Conservation (phyloP, 208 protist genomes). For the Trypanosoma mega region DNA sequence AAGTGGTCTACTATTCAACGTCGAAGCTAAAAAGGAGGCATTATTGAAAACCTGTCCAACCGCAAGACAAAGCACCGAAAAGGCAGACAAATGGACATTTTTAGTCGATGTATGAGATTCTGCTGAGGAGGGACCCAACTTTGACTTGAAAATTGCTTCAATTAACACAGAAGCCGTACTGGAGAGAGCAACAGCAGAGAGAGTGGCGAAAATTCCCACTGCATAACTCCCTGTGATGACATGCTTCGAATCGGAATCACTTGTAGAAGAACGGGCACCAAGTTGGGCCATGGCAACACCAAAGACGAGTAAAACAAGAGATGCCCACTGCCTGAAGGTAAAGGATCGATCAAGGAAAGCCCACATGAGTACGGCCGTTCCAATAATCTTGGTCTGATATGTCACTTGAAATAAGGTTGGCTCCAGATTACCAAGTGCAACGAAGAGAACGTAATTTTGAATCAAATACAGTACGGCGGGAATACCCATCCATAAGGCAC, state of each 20-base stretch:
- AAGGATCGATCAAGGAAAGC: slow-evolving; percentile 31
- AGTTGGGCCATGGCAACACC: slow-evolving; percentile 50
- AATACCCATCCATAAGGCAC: slow-evolving; percentile 38
- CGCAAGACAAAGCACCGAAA: slow-evolving; percentile 27
- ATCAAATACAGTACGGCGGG: slow-evolving; percentile 55
- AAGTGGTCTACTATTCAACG: not conserved
- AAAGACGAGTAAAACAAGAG: slow-evolving; percentile 37
- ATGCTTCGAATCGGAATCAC: not conserved
- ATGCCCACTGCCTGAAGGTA: slow-evolving; percentile 41
- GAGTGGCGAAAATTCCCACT: slow-evolving; percentile 35
- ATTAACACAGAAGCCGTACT: slow-evolving; percentile 56
- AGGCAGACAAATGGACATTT: slow-evolving; percentile 22
- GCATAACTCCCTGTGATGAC: slow-evolving; percentile 2
- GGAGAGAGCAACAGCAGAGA: slow-evolving; percentile 36
- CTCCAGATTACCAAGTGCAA: slow-evolving; percentile 47
- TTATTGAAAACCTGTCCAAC: slow-evolving; percentile 4
- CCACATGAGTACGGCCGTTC: slow-evolving; percentile 46
- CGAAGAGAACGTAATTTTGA: slow-evolving; percentile 51
- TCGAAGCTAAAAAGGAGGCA: not conserved
- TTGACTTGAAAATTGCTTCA: slow-evolving; percentile 64
- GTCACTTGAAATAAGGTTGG: slow-evolving; percentile 60
- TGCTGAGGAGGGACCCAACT: slow-evolving; percentile 33
- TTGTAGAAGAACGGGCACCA: not conserved
- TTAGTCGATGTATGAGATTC: slow-evolving; percentile 21
- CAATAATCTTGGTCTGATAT: slow-evolving; percentile 60